A percentile compares a stretch with the other conserved stretches of the same genome.
Conservation (phyloP, 1,139 yeast genomes). For the Yamadazyma sp. region DNA sequence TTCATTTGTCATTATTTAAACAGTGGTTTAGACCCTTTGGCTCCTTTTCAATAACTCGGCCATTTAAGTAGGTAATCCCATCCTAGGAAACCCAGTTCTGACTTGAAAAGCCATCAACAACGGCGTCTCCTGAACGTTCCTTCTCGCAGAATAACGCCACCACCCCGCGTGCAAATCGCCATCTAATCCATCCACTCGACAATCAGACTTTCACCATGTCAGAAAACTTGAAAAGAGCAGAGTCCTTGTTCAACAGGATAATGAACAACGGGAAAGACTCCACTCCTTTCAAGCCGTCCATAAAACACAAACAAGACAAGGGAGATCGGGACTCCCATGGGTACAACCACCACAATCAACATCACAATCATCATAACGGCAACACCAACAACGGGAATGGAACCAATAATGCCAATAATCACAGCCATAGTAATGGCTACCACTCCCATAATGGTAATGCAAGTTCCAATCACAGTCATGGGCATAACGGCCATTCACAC, state of each 20-base stretch:
- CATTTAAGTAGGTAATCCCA: too few species aligned
- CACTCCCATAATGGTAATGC: slow-evolving; percentile 3
- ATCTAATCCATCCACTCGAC: neutral
- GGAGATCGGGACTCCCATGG: slow-evolving; percentile 2
- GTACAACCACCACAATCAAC: slow-evolving; percentile 4
- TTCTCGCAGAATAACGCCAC: too few species aligned
- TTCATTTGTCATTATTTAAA: neutral
- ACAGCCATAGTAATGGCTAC: slow-evolving; percentile 8
- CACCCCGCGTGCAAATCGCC: too few species aligned
- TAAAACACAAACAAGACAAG: slow-evolving; percentile 4
- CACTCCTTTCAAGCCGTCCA: slow-evolving; percentile 10
- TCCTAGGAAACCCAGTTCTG: neutral
- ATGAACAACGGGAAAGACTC: slow-evolving; percentile 33
- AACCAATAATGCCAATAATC: slow-evolving; percentile 4
- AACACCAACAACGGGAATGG: neutral
- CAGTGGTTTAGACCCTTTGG: neutral
- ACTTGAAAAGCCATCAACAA: too few species aligned
- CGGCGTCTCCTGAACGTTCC: too few species aligned
- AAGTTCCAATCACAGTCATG: slow-evolving; percentile 5
- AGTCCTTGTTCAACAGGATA: slow-evolving; percentile 48
- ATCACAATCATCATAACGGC: slow-evolving; percentile 5
- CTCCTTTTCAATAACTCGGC: too few species aligned
- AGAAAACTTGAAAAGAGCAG: slow-evolving; percentile 51
- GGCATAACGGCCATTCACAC: slow-evolving; percentile 4
- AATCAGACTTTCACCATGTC: slow-evolving; percentile 39